Conservation (phyloP, 2,329 filamentous ascomycete genomes). For the Aspergillus ibericus region DNA sequence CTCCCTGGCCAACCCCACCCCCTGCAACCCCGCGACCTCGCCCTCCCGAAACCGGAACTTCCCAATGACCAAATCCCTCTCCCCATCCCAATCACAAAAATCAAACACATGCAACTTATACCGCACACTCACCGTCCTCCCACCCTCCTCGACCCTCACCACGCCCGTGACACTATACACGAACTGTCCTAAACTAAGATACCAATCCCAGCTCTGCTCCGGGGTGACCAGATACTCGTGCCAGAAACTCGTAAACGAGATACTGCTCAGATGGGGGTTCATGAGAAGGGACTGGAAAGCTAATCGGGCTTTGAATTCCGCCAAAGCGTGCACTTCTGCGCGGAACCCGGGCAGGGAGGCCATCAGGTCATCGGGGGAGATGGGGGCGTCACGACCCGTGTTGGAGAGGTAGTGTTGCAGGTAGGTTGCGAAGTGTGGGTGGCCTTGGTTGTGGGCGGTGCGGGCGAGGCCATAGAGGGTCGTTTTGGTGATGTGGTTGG, state of each 20-base stretch:
- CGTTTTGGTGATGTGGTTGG: slow-evolving; percentile 2
- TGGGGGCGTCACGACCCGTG: not conserved
- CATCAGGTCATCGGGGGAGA: slow-evolving; percentile 1
- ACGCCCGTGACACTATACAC: slow-evolving; percentile 2
- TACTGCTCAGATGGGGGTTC: not conserved
- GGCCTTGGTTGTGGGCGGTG: not conserved
- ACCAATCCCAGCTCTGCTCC: slow-evolving; percentile 10
- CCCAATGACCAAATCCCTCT: not conserved
- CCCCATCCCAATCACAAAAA: slow-evolving; percentile 1
- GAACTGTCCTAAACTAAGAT: not conserved
- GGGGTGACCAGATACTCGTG: slow-evolving; percentile 1
- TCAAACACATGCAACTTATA: slow-evolving; percentile 5
- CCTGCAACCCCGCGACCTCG: not conserved
- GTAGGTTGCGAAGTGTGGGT: not conserved
- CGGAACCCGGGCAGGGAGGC: not conserved
- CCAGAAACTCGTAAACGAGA: slow-evolving; percentile 6
- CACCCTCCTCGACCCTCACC: not conserved
- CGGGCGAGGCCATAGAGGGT: slow-evolving; percentile 1
- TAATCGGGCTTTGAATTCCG: not conserved
- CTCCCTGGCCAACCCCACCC: slow-evolving; percentile 1
- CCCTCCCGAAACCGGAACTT: not conserved
- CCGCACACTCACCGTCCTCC: not conserved
- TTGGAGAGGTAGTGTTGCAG: slow-evolving; percentile 5
- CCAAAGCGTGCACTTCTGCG: not conserved
- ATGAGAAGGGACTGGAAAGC: not conserved